Evolutionary conservation across 345 rosid genomes (phyloP).

Genomic region (Capsella bursapastoris): DNA sequence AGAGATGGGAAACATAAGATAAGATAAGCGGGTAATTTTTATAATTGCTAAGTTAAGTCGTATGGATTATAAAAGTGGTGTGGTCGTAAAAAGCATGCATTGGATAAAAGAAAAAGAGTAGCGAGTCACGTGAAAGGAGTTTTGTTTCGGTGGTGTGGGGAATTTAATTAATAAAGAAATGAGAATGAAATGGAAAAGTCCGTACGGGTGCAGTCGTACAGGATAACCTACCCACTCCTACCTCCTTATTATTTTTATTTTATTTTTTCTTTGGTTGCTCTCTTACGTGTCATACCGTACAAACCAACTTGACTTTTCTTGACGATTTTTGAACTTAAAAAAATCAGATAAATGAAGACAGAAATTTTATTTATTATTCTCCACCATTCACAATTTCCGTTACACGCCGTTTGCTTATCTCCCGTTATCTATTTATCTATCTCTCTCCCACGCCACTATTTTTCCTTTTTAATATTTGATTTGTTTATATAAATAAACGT

Average conservation of each 20-base stretch:
- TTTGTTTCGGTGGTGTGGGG: not conserved
- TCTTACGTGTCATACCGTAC: constrained; percentile 49
- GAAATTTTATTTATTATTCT: too few relatives aligned
- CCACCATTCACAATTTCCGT: not conserved
- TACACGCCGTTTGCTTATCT: constrained; percentile 24
- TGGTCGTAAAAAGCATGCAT: too few relatives aligned
- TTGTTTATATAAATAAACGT: not conserved
- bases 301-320: constrained; percentile 43
- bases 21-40: too few relatives aligned
- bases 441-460: not conserved
- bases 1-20: too few relatives aligned
- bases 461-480: not conserved
- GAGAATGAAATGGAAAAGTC: not conserved
- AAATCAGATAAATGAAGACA: too few relatives aligned
- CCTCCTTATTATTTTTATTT: not conserved
- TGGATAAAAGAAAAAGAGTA: too few relatives aligned
- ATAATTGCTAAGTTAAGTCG: too few relatives aligned
- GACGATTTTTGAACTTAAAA: not conserved
- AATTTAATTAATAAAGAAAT: not conserved
- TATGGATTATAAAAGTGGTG: too few relatives aligned
- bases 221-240: constrained; percentile 31
- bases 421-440: too few relatives aligned
- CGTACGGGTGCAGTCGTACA: constrained; percentile 45
- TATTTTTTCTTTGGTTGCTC: not conserved
- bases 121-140: constrained; percentile 39